A percentile compares a stretch with the other conserved stretches of the same genome.
phyloP scores from a whole-genome alignment of 208 protist genomes.

The Trypanosoma cruzi region DNA sequence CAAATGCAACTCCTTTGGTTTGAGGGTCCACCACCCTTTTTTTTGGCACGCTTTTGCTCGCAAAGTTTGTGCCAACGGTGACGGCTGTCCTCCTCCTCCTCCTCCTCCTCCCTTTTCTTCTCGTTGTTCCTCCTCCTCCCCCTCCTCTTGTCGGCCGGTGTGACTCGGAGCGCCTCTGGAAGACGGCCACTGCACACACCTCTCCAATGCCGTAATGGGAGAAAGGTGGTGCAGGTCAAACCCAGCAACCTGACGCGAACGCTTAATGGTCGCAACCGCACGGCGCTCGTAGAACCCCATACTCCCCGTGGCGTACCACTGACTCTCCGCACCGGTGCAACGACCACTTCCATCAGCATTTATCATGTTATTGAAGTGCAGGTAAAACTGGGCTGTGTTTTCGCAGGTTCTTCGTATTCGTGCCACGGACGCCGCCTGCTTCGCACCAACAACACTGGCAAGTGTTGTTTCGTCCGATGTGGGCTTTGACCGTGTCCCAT shows the following conservation, averaged over 20 bases:
- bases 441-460: constrained; percentile 14
- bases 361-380: constrained; percentile 2
- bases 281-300: constrained; percentile 23
- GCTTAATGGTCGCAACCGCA: constrained; percentile 33
- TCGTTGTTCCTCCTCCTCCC: constrained; percentile 17
- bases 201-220: constrained; percentile 39
- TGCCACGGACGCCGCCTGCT: constrained; percentile 13
- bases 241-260: constrained; percentile 29
- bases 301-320: constrained; percentile 39
- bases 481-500: background rate
- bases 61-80: too few relatives aligned
- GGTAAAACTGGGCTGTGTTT: constrained; percentile 27
- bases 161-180: background rate
- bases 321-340: background rate
- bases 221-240: constrained; percentile 54
- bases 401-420: constrained; percentile 24
- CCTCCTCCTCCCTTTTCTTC: background rate
- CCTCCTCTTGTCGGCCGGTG: background rate
- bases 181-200: constrained; percentile 33
- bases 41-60: too few relatives aligned
- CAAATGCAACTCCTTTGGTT: constrained; percentile 32
- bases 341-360: background rate
- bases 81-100: constrained; percentile 1
- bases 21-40: constrained; percentile 11
- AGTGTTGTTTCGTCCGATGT: background rate